phyloP scores from a whole-genome alignment of 352 stramenopile species.

The Peronospora belbahrii region DNA sequence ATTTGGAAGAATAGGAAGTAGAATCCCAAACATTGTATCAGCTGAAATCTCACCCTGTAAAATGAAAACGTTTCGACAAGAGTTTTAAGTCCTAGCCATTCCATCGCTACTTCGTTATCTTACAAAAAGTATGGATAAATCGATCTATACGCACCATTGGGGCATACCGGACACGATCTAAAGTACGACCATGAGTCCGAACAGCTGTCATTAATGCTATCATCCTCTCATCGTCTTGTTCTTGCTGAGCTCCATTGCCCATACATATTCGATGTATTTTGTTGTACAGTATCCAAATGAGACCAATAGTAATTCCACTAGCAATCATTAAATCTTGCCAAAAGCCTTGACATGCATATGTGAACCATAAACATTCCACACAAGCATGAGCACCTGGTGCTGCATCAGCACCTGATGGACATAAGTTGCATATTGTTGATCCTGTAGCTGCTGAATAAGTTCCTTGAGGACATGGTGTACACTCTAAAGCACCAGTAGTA shows the following conservation, averaged over 20 bases:
- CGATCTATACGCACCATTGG: slow-evolving; percentile 47
- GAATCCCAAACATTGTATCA: slow-evolving; percentile 23
- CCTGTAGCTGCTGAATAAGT: slow-evolving; percentile 37
- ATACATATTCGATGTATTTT: slow-evolving; percentile 25
- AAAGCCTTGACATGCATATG: slow-evolving; percentile 46
- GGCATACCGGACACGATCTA: slow-evolving; percentile 24
- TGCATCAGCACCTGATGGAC: slow-evolving; percentile 29
- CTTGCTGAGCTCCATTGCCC: slow-evolving; percentile 24
- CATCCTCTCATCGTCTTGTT: slow-evolving; percentile 35
- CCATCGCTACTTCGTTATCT: background rate
- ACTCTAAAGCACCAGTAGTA: slow-evolving; percentile 27
- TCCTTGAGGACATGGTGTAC: slow-evolving; percentile 27
- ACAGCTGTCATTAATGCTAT: slow-evolving; percentile 41
- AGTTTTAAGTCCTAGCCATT: background rate
- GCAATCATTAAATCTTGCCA: slow-evolving; percentile 39
- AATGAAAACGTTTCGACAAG: slow-evolving; percentile 6
- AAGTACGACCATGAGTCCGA: slow-evolving; percentile 40
- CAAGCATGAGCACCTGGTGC: slow-evolving; percentile 28
- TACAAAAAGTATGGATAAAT: too few species aligned
- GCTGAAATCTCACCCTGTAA: slow-evolving; percentile 27
- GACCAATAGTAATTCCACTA: slow-evolving; percentile 9
- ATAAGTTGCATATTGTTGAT: slow-evolving; percentile 29
- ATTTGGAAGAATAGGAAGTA: too few species aligned
- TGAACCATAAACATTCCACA: slow-evolving; percentile 43
- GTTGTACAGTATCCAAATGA: slow-evolving; percentile 22